phyloP scores from a whole-genome alignment of 768 basidiomycete genomes.

The Leccinum longicurvipes region DNA sequence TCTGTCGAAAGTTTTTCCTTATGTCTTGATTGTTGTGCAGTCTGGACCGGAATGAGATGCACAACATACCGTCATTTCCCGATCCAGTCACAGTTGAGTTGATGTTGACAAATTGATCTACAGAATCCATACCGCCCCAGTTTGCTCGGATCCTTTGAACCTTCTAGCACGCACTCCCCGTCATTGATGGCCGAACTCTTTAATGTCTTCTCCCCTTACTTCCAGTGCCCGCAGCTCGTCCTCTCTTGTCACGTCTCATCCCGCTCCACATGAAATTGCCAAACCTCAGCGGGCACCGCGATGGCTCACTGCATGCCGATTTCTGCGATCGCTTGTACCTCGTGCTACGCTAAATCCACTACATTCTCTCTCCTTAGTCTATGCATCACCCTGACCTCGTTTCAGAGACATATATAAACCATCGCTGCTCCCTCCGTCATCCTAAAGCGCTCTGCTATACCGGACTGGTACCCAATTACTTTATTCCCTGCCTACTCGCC shows the following conservation, averaged over 20 bases:
- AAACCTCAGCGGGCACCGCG: constrained; percentile 2
- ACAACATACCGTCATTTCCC: no score
- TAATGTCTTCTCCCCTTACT: constrained; percentile 7
- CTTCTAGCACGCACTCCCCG: constrained; percentile 9
- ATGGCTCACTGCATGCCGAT: constrained; percentile 15
- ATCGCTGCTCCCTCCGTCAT: constrained; percentile 17
- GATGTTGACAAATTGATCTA: constrained; percentile 17
- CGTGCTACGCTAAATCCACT: constrained; percentile 34
- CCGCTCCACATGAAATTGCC: constrained; percentile 15
- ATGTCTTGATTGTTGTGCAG: constrained; percentile 5
- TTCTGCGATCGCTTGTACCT: constrained; percentile 29
- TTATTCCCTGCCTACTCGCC: constrained; percentile 19
- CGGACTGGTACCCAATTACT: constrained; percentile 6
- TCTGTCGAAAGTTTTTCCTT: constrained; percentile 6
- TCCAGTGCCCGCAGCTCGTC: background rate
- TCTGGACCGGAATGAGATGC: background rate
- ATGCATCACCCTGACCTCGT: constrained; percentile 40
- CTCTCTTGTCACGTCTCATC: background rate
- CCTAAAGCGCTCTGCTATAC: constrained; percentile 18
- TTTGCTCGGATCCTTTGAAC: constrained; percentile 11
- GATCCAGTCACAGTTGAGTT: constrained; percentile 1
- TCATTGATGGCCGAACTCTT: constrained; percentile 13
- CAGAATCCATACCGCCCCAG: constrained; percentile 5
- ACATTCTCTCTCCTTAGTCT: constrained; percentile 23
- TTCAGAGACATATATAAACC: constrained; percentile 32